Percentiles rank a stretch among this genome's conserved stretches.
phyloP scores from a whole-genome alignment of 164 flowering plant genomes.

The Vitis amurensis region DNA sequence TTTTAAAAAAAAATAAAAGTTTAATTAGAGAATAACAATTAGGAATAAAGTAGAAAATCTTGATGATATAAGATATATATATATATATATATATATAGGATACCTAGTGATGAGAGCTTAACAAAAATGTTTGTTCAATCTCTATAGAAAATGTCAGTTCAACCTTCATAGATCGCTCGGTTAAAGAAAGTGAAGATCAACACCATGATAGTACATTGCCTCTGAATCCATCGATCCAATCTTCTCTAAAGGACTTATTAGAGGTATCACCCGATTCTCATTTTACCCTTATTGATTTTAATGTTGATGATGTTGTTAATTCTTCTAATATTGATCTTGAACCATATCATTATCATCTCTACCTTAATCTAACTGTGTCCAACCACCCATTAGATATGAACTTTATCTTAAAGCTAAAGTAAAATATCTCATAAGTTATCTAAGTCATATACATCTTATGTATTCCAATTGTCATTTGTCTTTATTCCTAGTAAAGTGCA shows the following conservation, averaged over 20 bases:
- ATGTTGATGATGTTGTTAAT: too few species aligned
- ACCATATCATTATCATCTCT: not conserved
- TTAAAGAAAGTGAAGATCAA: not conserved
- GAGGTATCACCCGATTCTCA: not conserved
- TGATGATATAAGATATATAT: not conserved
- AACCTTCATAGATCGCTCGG: not conserved
- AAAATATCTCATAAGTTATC: slow-evolving; percentile 3
- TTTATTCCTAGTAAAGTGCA: not conserved
- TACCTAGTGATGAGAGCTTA: too few species aligned
- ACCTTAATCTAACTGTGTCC: not conserved
- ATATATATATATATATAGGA: too few species aligned
- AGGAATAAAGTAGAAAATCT: slow-evolving; percentile 1
- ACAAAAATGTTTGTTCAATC: too few species aligned
- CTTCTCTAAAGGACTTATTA: not conserved
- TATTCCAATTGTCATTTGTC: not conserved
- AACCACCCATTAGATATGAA: not conserved
- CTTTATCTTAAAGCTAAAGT: not conserved
- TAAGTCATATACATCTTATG: slow-evolving; percentile 3
- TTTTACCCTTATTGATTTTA: not conserved
- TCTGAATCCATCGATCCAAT: not conserved
- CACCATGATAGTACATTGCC: slow-evolving; percentile 5
- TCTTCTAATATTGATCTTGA: not conserved
- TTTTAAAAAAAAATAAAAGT: too few species aligned
- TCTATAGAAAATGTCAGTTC: too few species aligned
- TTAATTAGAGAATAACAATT: too few species aligned